Percentiles rank a stretch among this genome's conserved stretches.
Conservation (phyloP, 208 protist species). For the Acanthamoeba triangularis region DNA sequence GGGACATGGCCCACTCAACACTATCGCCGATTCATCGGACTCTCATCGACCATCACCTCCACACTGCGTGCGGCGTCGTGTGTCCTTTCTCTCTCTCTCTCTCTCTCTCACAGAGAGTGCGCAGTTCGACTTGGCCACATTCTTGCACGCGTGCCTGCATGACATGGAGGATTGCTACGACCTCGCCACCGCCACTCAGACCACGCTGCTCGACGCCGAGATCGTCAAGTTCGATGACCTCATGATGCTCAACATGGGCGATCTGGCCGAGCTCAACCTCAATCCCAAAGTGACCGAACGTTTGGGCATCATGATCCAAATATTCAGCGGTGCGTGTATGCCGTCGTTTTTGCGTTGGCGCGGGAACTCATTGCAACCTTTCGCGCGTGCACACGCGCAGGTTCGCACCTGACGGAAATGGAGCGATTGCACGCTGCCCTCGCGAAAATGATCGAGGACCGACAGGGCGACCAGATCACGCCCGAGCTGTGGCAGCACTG, state of each 20-base stretch:
- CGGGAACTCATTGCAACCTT: neutral
- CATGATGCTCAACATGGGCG: constrained; percentile 33
- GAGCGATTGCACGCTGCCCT: neutral
- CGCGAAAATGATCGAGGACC: constrained; percentile 22
- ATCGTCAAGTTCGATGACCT: constrained; percentile 49
- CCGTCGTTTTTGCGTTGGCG: neutral
- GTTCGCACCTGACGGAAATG: neutral
- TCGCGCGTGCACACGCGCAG: neutral
- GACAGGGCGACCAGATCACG: constrained; percentile 17
- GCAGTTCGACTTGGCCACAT: constrained; percentile 37
- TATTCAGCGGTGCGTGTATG: neutral
- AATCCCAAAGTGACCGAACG: neutral
- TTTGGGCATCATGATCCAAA: constrained; percentile 9
- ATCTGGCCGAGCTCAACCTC: constrained; percentile 14
- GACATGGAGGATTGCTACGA: constrained; percentile 24
- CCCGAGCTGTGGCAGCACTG: constrained; percentile 48
- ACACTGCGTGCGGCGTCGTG: neutral
- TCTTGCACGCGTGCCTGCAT: constrained; percentile 32
- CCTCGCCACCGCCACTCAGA: neutral
- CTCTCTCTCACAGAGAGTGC: neutral
- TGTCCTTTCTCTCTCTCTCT: neutral
- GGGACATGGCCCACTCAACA: neutral
- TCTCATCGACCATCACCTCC: neutral
- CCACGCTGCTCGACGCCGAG: neutral
- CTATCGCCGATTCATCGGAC: neutral